These are phyloP conservation scores for Aciculosporium take DNA, from an alignment of 2,329 filamentous ascomycete genomes.

Conservation along the genomic window DNA sequence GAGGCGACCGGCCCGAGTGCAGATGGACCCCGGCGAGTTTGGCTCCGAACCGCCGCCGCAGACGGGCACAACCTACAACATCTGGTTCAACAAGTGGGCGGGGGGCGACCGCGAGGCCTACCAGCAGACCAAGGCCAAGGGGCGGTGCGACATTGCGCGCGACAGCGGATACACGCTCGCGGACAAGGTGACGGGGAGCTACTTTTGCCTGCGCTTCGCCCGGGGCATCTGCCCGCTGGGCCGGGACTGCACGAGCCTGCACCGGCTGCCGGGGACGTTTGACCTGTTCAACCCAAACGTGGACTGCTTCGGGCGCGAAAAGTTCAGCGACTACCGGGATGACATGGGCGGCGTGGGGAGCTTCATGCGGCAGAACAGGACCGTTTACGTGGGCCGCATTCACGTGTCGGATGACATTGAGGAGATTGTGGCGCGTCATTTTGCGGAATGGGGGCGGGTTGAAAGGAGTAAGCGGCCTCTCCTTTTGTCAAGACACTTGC, in stretches of 20 bases:
- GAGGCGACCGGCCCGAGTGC: slow-evolving; percentile 73
- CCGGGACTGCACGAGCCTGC: slow-evolving; percentile 85
- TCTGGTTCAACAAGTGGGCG: slow-evolving; percentile 87
- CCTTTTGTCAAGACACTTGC: background rate
- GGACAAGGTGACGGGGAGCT: slow-evolving; percentile 63
- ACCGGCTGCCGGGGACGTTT: slow-evolving; percentile 71
- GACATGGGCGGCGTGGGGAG: slow-evolving; percentile 96
- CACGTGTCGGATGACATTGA: slow-evolving; percentile 96
- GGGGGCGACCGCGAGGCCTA: slow-evolving; percentile 91
- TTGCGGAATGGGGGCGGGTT: slow-evolving; percentile 90
- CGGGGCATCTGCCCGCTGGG: slow-evolving; percentile 73
- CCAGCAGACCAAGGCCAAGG: slow-evolving; percentile 71
- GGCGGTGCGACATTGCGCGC: slow-evolving; percentile 71
- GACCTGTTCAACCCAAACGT: slow-evolving; percentile 89
- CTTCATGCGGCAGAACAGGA: slow-evolving; percentile 88
- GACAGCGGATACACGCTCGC: slow-evolving; percentile 70
- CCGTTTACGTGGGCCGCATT: slow-evolving; percentile 84
- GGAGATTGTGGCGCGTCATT: slow-evolving; percentile 86
- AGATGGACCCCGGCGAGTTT: slow-evolving; percentile 75
- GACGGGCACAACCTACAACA: slow-evolving; percentile 92
- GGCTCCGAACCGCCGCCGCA: slow-evolving; percentile 78
- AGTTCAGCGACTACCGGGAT: slow-evolving; percentile 82
- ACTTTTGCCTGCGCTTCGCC: slow-evolving; percentile 87
- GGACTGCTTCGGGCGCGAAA: slow-evolving; percentile 82
- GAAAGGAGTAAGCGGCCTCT: slow-evolving; percentile 45